phyloP scores from a whole-genome alignment of 1,284 basidiomycete species.

The Pulchroboletus neoregius region DNA sequence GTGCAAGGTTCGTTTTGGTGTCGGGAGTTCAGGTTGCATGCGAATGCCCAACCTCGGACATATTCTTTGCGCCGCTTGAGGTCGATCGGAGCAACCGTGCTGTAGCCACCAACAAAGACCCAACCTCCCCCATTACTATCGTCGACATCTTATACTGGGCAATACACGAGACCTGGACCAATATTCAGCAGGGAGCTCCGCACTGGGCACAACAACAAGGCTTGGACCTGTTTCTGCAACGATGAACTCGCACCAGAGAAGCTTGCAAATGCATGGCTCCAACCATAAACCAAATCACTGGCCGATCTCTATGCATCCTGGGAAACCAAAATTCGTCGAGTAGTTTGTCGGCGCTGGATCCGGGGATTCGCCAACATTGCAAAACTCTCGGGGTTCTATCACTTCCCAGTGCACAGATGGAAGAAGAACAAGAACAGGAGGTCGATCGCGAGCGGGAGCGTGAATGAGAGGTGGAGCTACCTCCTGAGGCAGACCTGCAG shows the following conservation, averaged over 20 bases:
- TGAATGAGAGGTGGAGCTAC: conserved; percentile 23
- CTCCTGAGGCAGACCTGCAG: not conserved
- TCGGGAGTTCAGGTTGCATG: too few species aligned
- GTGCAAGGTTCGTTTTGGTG: too few species aligned
- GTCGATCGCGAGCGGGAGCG: conserved; percentile 39
- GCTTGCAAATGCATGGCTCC: conserved; percentile 32
- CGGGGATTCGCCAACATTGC: too few species aligned
- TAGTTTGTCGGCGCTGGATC: conserved; percentile 15
- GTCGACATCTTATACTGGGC: conserved; percentile 28
- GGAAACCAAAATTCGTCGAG: not conserved
- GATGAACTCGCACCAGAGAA: not conserved
- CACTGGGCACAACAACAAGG: conserved; percentile 42
- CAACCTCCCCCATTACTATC: conserved; percentile 14
- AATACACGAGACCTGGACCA: conserved; percentile 35
- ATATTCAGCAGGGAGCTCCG: conserved; percentile 38
- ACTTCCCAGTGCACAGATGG: conserved; percentile 20
- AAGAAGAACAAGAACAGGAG: conserved; percentile 46
- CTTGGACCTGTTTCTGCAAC: conserved; percentile 25
- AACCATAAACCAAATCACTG: conserved; percentile 35
- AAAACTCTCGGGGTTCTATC: too few species aligned
- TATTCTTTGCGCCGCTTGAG: too few species aligned
- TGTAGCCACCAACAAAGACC: conserved; percentile 3
- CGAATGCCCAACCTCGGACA: too few species aligned
- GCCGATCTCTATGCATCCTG: conserved; percentile 34
- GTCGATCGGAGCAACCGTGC: conserved; percentile 9